Evolutionary conservation across 2,329 filamentous ascomycete genomes (phyloP), one percentile per base, ranked within the genome.

Genomic region (Sporothrix globosa): DNA sequence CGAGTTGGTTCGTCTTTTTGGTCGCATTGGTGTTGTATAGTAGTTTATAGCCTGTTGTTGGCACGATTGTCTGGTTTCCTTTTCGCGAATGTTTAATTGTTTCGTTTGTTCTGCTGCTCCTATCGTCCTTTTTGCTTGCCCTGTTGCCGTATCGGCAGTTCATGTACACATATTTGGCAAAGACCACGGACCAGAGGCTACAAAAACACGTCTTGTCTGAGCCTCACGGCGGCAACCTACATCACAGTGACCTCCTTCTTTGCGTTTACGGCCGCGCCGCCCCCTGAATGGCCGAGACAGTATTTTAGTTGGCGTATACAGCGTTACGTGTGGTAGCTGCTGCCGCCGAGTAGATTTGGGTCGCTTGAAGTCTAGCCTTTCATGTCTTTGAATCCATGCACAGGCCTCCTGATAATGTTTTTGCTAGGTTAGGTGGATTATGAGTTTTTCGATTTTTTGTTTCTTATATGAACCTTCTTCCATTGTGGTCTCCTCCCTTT

Each of bases 251-350:
- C 39, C 60, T 63, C 27, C 44, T 24, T 63, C 24, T 27, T 63
- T 63, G 7, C 41, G 21, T 30, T 63, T 48, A 63, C 41, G 60
- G 30, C 60, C 60, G 60, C 3, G 60, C 60, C 60, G 41, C 60
- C 60, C 60, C 60, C 60, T 63, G 60, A 61, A 44, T n/a, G 30
- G 17, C 56, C 14, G 56, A 44, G 30, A 17, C 30, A 39, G 17
- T 14, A 50, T 19, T 39, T 44, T 44, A n/a, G 3, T n/a, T 10
- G 10, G n/a, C 10, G 34, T 19, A 60, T 41, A n/a, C 19, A 41
- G 34, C 7, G 34, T 34, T 34, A 9, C 7, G 30, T 10, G 56
- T 60, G 30, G 17, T 34, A 61, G 56, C 56, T 30, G 39, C 34
- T 34, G 34, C 56, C 44, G 34, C n/a, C 39, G 56, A 61, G 34